Evolutionary conservation across 2,329 filamentous ascomycete species (phyloP).

Genomic region (Macrophomina tecta): DNA sequence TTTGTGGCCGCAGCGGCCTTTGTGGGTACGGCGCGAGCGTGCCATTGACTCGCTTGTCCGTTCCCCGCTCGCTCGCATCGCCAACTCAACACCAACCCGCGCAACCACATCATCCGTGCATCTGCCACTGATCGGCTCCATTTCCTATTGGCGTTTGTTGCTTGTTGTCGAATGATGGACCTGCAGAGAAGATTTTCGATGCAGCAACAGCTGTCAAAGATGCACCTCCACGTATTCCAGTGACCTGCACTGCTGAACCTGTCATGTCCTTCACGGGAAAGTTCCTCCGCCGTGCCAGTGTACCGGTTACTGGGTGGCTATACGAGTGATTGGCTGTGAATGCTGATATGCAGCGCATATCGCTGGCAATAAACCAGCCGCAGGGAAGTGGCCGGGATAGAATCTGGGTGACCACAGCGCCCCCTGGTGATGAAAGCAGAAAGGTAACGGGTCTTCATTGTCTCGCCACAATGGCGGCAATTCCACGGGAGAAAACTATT

Average conservation of each 20-base stretch:
- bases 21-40: conserved; percentile 10
- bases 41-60: conserved; percentile 10
- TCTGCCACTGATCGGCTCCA: background rate
- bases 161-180: background rate
- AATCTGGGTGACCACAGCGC: background rate
- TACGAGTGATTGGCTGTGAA: background rate
- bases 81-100: conserved; percentile 12
- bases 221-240: background rate
- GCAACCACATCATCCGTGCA: conserved; percentile 8
- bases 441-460: too few species aligned
- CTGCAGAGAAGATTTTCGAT: background rate
- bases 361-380: background rate
- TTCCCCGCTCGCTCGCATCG: conserved; percentile 7
- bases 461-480: too few species aligned
- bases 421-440: background rate
- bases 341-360: background rate
- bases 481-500: too few species aligned
- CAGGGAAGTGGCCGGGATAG: background rate
- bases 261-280: background rate
- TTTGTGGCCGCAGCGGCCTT: conserved; percentile 1
- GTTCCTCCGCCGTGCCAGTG: background rate
- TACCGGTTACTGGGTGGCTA: background rate
- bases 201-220: conserved; percentile 3
- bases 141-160: background rate
- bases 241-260: background rate